Base-by-base conservation (phyloP, 1,139 yeast genomes). In the Taiozyma sp. region DNA sequence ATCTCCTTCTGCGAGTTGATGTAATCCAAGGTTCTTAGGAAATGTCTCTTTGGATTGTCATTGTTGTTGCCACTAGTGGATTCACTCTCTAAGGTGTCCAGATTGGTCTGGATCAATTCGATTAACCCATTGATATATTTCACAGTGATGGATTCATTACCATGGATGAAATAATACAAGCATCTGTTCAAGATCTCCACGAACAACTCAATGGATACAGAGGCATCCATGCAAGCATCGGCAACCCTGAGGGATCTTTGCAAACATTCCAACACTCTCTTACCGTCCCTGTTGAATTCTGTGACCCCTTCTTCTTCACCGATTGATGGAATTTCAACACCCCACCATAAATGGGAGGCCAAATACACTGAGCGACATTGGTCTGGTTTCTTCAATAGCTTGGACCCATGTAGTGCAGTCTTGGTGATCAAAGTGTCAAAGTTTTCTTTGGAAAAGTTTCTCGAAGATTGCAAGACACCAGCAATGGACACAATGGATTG, bases 321-420 rank as follows among this genome's bases (percentile, higher is more conserved):
- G 45, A 73, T 62, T 4, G 73, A 71, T 22, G 79, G 71, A 43
- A 75, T 70, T 58, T 87, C 92, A 23, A 85, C 78, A 67, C 95
- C 87, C 96, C 96, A 91, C 97, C 97, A 93, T 49, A 93, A 72
- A 68, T 93, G 97, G 4, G 96, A 85, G 49, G 97, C 92, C 50
- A 82, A 71, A 64, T 87, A 89, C 8, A 93, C 96, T 0, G 96
- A 84, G 24, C 97, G 81, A 65, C 98, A 92, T 68, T 92, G 99
- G 63, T 92, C 98, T 36, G 93, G 93, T 66, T 92, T 93, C 66
- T 89, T 90, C 64, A 93, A 76, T 51, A 93, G 75, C 65, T 89
- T 89, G 10, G 96, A 88, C 2, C 96, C 96, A 64, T 91, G 89
- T 47, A 92, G 71, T 1, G 97, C 90, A 51, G 93, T 78, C 65